Evolutionary conservation across 345 rosid genomes (phyloP).

Genomic region (Populus nigra): DNA sequence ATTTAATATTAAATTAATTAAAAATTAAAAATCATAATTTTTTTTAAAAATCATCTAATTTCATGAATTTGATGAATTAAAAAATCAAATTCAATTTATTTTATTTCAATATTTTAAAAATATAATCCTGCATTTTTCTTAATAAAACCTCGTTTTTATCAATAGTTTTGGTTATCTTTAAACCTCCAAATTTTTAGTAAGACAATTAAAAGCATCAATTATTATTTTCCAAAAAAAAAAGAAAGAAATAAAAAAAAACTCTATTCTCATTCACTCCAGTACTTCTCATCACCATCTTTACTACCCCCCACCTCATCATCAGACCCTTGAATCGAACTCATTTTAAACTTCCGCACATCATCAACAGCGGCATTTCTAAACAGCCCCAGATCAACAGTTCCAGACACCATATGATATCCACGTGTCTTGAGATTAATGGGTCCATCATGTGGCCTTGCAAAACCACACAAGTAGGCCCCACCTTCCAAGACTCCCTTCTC

Average conservation of each 20-base stretch:
- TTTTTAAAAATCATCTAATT: too few species aligned
- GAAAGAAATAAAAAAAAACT: too few species aligned
- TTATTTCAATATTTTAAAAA: too few species aligned
- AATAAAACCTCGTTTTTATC: too few species aligned
- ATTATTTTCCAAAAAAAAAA: background rate
- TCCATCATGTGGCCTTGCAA: slow-evolving; percentile 70
- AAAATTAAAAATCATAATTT: too few species aligned
- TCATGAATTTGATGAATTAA: too few species aligned
- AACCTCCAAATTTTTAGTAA: too few species aligned
- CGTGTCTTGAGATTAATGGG: slow-evolving; percentile 48
- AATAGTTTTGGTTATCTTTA: too few species aligned
- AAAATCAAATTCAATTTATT: too few species aligned
- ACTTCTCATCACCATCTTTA: slow-evolving; percentile 42
- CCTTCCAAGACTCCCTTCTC: slow-evolving; percentile 66
- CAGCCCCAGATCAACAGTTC: slow-evolving; percentile 69
- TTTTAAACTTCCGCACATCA: slow-evolving; percentile 72
- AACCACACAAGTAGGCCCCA: slow-evolving; percentile 65
- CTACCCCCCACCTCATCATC: slow-evolving; percentile 21
- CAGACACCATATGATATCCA: slow-evolving; percentile 78
- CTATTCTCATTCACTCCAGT: slow-evolving; percentile 52
- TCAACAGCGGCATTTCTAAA: slow-evolving; percentile 65
- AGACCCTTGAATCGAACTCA: slow-evolving; percentile 34
- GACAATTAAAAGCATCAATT: too few species aligned
- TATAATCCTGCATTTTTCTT: too few species aligned
- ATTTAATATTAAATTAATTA: too few species aligned